Percentiles rank a stretch among this genome's conserved stretches.
phyloP scores from a whole-genome alignment of 768 basidiomycete species.

The Candolleomyces eurysporus region DNA sequence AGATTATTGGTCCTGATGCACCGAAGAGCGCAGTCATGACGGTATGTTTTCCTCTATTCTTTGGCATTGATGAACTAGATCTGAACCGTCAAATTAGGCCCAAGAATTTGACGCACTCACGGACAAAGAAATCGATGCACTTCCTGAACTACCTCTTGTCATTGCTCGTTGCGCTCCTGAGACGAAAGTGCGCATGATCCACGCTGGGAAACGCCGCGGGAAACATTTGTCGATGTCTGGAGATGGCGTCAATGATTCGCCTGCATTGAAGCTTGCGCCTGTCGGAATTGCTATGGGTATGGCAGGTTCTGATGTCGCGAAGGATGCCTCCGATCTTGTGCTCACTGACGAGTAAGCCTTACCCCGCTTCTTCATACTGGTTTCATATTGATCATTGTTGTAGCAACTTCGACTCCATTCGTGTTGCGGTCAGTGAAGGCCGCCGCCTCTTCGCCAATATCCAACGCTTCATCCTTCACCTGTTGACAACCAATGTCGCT shows the following conservation, averaged over 20 bases:
- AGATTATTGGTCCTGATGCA: slow-evolving; percentile 41
- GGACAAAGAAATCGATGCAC: slow-evolving; percentile 47
- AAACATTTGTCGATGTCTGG: slow-evolving; percentile 56
- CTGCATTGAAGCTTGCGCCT: slow-evolving; percentile 52
- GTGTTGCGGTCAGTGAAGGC: slow-evolving; percentile 55
- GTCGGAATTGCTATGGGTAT: slow-evolving; percentile 61
- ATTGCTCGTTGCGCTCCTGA: slow-evolving; percentile 59
- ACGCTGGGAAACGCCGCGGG: slow-evolving; percentile 54
- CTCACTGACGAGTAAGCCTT: slow-evolving; percentile 49
- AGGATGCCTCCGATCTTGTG: slow-evolving; percentile 53
- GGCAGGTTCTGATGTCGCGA: slow-evolving; percentile 55
- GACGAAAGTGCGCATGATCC: slow-evolving; percentile 55
- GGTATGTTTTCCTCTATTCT: slow-evolving; percentile 10
- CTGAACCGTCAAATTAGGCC: slow-evolving; percentile 20
- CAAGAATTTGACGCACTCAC: slow-evolving; percentile 51
- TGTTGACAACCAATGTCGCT: slow-evolving; percentile 52
- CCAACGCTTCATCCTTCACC: slow-evolving; percentile 52
- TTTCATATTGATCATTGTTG: background rate
- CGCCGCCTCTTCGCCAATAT: slow-evolving; percentile 59
- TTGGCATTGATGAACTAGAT: too few relatives aligned
- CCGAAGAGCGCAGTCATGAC: slow-evolving; percentile 39
- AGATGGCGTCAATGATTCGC: slow-evolving; percentile 59
- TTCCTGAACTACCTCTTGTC: slow-evolving; percentile 54
- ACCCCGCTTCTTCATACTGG: background rate
- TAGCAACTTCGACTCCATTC: slow-evolving; percentile 59